Conservation (phyloP, 2,329 filamentous ascomycete genomes). For the Aspergillus aculeatinus region DNA sequence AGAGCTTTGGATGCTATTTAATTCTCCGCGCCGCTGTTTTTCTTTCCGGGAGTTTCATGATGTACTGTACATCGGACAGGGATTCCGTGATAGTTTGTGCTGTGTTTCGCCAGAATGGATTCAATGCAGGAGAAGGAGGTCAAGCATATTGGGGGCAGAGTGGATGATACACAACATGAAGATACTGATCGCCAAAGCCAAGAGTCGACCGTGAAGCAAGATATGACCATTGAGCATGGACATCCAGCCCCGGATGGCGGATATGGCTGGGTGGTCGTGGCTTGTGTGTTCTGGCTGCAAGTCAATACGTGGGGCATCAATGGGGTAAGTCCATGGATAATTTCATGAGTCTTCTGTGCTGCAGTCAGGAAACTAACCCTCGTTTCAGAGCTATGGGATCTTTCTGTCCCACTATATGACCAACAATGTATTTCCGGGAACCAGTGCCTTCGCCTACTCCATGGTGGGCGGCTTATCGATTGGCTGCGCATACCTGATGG, state of each 20-base stretch:
- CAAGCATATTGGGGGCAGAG: background rate
- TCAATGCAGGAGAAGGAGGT: background rate
- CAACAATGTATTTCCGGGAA: conserved; percentile 2
- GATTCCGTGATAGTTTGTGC: background rate
- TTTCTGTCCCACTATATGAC: conserved; percentile 10
- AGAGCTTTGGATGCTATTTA: background rate
- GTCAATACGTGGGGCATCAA: conserved; percentile 8
- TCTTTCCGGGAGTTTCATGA: background rate
- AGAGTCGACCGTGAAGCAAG: background rate
- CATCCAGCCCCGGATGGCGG: conserved; percentile 3
- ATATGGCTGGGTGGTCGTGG: conserved; percentile 5
- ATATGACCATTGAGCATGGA: background rate
- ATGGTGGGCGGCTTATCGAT: conserved; percentile 7
- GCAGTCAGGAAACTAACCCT: background rate
- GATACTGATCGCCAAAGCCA: background rate
- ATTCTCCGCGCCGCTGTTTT: background rate
- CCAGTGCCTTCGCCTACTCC: conserved; percentile 2
- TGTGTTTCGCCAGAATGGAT: background rate
- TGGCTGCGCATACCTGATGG: conserved; percentile 7
- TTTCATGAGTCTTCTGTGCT: background rate
- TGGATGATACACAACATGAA: background rate
- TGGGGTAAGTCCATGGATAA: background rate
- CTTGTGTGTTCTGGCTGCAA: conserved; percentile 6
- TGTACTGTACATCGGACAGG: background rate
- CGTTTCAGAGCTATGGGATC: conserved; percentile 2